Conservation (phyloP, 805 yeast species). For the Huiozyma naganishii region DNA sequence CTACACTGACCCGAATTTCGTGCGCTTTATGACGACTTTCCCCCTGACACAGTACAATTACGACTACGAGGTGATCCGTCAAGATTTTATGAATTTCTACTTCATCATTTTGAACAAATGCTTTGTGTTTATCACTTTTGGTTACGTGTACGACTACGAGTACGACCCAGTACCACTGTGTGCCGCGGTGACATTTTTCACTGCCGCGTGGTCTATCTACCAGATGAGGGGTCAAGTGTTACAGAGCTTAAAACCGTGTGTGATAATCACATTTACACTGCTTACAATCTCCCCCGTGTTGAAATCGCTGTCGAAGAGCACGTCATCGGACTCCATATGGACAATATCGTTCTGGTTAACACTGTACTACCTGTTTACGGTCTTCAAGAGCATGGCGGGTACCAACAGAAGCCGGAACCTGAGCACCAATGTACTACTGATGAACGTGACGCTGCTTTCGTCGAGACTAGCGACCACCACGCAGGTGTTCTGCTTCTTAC, state of each 20-base stretch:
- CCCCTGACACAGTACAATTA: slow-evolving; percentile 5
- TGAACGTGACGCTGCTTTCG: slow-evolving; percentile 82
- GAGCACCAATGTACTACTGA: slow-evolving; percentile 71
- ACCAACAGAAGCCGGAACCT: slow-evolving; percentile 37
- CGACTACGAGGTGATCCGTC: slow-evolving; percentile 12
- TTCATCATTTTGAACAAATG: slow-evolving; percentile 43
- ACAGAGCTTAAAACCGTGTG: slow-evolving; percentile 45
- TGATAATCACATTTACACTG: slow-evolving; percentile 57
- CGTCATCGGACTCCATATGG: slow-evolving; percentile 93
- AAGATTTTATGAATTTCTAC: slow-evolving; percentile 19
- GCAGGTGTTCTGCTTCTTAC: slow-evolving; percentile 73
- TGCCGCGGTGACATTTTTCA: neutral
- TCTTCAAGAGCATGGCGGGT: slow-evolving; percentile 7
- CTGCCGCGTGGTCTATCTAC: neutral
- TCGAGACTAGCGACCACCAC: slow-evolving; percentile 69
- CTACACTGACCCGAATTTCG: slow-evolving; percentile 71
- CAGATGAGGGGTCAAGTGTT: neutral
- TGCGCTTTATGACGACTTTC: slow-evolving; percentile 25
- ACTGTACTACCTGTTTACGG: slow-evolving; percentile 42
- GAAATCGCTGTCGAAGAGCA: slow-evolving; percentile 76
- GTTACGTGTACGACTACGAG: slow-evolving; percentile 15
- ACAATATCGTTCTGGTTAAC: slow-evolving; percentile 76
- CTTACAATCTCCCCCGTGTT: slow-evolving; percentile 81
- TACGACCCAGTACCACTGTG: slow-evolving; percentile 14
- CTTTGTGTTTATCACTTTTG: slow-evolving; percentile 56